These are phyloP conservation scores for Melaleuca alternifolia DNA, from an alignment of 345 rosid species.

Conservation along the genomic window DNA sequence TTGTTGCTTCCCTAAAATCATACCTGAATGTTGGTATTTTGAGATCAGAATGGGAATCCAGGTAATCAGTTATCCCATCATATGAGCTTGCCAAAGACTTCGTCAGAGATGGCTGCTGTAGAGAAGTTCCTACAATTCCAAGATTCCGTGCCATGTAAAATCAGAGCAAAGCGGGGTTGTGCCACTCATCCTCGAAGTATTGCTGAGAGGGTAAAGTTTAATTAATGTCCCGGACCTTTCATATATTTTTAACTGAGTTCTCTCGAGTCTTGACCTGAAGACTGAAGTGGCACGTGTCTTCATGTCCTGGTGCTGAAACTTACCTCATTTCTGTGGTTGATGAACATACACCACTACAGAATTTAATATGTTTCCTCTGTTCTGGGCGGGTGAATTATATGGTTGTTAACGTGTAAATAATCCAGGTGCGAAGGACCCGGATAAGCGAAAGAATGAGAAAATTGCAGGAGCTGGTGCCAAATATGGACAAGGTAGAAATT, in stretches of 20 bases:
- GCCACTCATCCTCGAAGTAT: conserved; percentile 99
- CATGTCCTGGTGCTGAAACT: background rate
- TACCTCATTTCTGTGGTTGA: background rate
- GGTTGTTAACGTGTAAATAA: background rate
- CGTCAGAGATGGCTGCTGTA: conserved; percentile 48
- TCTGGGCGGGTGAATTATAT: background rate
- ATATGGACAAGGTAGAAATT: conserved; percentile 83
- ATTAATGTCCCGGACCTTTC: background rate
- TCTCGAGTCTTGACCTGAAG: background rate
- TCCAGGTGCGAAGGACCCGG: conserved; percentile 88
- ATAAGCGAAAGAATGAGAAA: conserved; percentile 97
- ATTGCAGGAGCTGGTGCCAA: conserved; percentile 90
- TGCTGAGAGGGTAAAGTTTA: conserved; percentile 70
- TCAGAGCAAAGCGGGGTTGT: conserved; percentile 96
- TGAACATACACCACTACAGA: background rate
- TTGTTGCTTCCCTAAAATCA: background rate
- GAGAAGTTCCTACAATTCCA: conserved; percentile 67
- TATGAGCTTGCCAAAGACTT: conserved; percentile 43
- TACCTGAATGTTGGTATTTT: conserved; percentile 1
- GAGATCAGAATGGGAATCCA: conserved; percentile 26
- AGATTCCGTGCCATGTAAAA: conserved; percentile 91
- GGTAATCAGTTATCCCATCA: conserved; percentile 38
- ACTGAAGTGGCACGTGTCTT: background rate
- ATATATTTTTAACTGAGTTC: background rate
- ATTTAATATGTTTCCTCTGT: background rate